phyloP scores from a whole-genome alignment of 2,329 filamentous ascomycete species.

The Dothistroma pini region DNA sequence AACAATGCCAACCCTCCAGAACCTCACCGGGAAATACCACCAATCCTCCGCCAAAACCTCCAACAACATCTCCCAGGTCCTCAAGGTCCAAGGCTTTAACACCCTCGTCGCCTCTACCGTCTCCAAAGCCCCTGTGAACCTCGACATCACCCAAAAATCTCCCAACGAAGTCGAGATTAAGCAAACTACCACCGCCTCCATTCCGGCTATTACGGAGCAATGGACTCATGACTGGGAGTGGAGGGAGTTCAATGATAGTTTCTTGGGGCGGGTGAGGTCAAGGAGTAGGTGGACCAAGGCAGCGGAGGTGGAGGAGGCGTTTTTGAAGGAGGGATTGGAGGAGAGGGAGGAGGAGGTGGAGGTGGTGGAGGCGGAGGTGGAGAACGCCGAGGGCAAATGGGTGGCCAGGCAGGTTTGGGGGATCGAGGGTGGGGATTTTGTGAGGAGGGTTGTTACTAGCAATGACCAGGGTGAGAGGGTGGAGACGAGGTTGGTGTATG shows the following conservation, averaged over 20 bases:
- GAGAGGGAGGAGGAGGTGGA: background rate
- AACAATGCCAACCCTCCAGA: slow-evolving; percentile 5
- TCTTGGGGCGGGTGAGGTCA: slow-evolving; percentile 4
- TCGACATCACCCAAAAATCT: slow-evolving; percentile 3
- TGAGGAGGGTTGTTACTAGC: slow-evolving; percentile 3
- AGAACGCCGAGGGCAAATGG: background rate
- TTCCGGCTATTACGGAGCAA: slow-evolving; percentile 27
- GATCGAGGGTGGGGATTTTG: slow-evolving; percentile 1
- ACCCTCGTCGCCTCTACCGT: slow-evolving; percentile 7
- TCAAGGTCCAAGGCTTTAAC: slow-evolving; percentile 10
- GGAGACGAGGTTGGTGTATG: slow-evolving; percentile 5
- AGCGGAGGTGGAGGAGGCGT: background rate
- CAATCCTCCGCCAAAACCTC: slow-evolving; percentile 1
- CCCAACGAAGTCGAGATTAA: slow-evolving; percentile 2
- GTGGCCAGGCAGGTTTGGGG: background rate
- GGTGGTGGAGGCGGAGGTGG: slow-evolving; percentile 1
- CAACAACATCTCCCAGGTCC: slow-evolving; percentile 6
- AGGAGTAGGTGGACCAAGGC: slow-evolving; percentile 8
- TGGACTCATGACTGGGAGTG: slow-evolving; percentile 7
- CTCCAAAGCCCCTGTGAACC: slow-evolving; percentile 9
- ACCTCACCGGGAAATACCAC: slow-evolving; percentile 10
- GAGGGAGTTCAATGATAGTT: slow-evolving; percentile 6
- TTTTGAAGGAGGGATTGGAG: background rate
- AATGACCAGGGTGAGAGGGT: background rate
- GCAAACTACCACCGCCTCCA: slow-evolving; percentile 29